phyloP scores from a whole-genome alignment of 495 filamentous ascomycete genomes.

The Neohortaea acidophila region DNA sequence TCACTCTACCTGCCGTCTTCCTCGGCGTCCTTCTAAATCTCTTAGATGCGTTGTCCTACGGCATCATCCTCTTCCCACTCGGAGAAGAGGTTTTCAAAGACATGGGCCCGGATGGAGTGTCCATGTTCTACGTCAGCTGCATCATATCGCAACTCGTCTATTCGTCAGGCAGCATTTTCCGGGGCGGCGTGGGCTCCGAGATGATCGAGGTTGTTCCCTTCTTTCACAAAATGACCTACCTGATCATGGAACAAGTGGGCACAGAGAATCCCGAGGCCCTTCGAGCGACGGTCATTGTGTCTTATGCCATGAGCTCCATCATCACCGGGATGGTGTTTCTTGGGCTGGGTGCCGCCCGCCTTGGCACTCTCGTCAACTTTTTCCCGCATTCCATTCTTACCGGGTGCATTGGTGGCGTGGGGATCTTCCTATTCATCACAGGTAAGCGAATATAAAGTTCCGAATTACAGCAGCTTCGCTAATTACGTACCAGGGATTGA shows the following conservation, averaged over 20 bases:
- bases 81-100: slow-evolving; percentile 67
- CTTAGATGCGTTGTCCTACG: slow-evolving; percentile 87
- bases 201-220: slow-evolving; percentile 41
- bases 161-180: slow-evolving; percentile 77
- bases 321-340: slow-evolving; percentile 86
- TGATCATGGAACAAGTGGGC: slow-evolving; percentile 63
- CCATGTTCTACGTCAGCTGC: slow-evolving; percentile 96
- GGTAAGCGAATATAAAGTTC: too few relatives aligned
- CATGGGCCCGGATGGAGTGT: slow-evolving; percentile 83
- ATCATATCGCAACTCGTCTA: slow-evolving; percentile 91
- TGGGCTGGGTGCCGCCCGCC: slow-evolving; percentile 64
- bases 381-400: slow-evolving; percentile 93
- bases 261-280: slow-evolving; percentile 69
- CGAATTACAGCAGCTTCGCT: too few relatives aligned
- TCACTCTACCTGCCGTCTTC: slow-evolving; percentile 67
- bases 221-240: slow-evolving; percentile 34
- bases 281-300: slow-evolving; percentile 77
- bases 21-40: slow-evolving; percentile 84
- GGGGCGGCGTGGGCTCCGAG: slow-evolving; percentile 87
- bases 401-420: slow-evolving; percentile 92
- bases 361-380: slow-evolving; percentile 87
- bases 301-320: slow-evolving; percentile 82
- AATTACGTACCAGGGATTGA: too few relatives aligned
- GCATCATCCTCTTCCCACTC: slow-evolving; percentile 90
- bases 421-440: slow-evolving; percentile 86